Evolutionary conservation across 2,329 filamentous ascomycete genomes (phyloP), one percentile per base, ranked within the genome.

Genomic region (Penicillium sp.): DNA sequence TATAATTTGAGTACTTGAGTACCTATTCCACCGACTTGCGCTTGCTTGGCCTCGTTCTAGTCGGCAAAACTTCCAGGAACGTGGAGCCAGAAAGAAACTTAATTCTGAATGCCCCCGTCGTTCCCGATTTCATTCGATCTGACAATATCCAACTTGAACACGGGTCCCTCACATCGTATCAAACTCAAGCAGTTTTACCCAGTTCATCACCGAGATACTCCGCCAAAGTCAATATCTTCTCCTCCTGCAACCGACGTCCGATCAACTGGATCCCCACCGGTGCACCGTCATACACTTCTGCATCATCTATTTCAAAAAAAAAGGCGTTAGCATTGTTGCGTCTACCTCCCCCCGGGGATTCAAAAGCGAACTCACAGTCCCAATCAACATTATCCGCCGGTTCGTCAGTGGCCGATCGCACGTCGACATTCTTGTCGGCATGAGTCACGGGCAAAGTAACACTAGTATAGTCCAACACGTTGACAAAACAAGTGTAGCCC

Each of bases 381-480:
- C 71, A 65, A 58, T 73, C 72, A n/a, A 73, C 72, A 37, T 63
- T 56, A 46, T 63, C 60, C 46, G 80, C 77, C 1, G 64, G 41
- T 0, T 72, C 70, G 46, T 63, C 71, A n/a, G 71, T 33, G 0
- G 55, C 60, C 3, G 54, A 32, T 34, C 73, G 65, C 11, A 64
- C 55, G 58, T 83, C 81, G 4, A 81, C 43, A 0, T 45, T 59
- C 56, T 77, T 76, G 48, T 82, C 73, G 0, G 73, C 77, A 38
- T 63, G 72, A 0, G 78, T 81, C 1, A 83, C 76, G 0, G 81
- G 81, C 13, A 84, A 68, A 1, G 77, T 71, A 0, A 75, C 73
- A 29, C 68, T 68, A 1, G 74, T 78, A 48, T 83, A 83, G 57
- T 83, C 79, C 13, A 82, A 54, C 13, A 79, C 41, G 53, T 83